Evolutionary conservation across 2,329 filamentous ascomycete species (phyloP).

Genomic region (Cytospora schulzeri): DNA sequence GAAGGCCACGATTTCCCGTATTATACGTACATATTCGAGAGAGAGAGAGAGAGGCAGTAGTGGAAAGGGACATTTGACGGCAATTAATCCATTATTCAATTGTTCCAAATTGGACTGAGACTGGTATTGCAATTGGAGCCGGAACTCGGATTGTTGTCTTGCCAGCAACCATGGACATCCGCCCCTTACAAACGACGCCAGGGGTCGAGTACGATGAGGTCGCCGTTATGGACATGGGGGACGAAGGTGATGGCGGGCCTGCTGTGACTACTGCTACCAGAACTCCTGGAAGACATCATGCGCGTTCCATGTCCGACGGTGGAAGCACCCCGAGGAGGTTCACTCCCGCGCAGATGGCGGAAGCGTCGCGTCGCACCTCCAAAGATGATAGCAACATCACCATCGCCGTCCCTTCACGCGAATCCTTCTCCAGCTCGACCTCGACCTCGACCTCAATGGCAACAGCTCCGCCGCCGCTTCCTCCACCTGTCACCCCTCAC

Average conservation of each 20-base stretch:
- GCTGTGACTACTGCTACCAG: conserved; percentile 26
- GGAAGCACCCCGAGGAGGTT: conserved; percentile 57
- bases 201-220: conserved; percentile 32
- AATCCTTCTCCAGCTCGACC: conserved; percentile 37
- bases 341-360: conserved; percentile 59
- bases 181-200: conserved; percentile 22
- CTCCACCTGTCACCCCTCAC: conserved; percentile 69
- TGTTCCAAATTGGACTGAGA: neutral
- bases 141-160: neutral
- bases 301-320: conserved; percentile 67
- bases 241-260: conserved; percentile 20
- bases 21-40: too few species aligned
- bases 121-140: neutral
- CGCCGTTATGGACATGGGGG: conserved; percentile 27
- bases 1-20: too few species aligned
- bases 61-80: neutral
- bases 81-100: neutral
- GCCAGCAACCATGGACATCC: conserved; percentile 18
- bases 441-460: conserved; percentile 36
- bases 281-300: conserved; percentile 50
- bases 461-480: conserved; percentile 29
- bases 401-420: conserved; percentile 41
- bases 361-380: conserved; percentile 56
- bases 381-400: conserved; percentile 68
- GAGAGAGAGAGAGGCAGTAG: neutral